Percentiles rank a stretch among this genome's conserved stretches.
phyloP scores from a whole-genome alignment of 1,139 yeast genomes.

The Scheffersomyces quercinus region DNA sequence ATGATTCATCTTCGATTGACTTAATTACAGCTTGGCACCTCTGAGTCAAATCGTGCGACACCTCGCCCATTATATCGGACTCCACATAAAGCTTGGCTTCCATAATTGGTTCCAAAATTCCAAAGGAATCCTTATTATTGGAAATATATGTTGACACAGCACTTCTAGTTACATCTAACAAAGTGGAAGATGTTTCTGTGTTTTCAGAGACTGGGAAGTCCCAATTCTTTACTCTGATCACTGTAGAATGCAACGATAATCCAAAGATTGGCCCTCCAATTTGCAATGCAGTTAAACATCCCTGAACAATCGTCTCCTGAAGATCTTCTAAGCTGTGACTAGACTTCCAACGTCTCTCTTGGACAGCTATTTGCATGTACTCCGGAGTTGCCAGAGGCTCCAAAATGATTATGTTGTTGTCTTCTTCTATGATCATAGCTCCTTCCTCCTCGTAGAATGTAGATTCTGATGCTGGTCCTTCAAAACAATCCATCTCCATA shows the following conservation, averaged over 20 bases:
- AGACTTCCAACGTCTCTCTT: slow-evolving; percentile 53
- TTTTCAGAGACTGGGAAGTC: slow-evolving; percentile 56
- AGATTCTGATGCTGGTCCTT: slow-evolving; percentile 41
- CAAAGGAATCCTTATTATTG: slow-evolving; percentile 30
- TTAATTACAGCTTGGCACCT: slow-evolving; percentile 70
- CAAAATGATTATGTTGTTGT: slow-evolving; percentile 38
- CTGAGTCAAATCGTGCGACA: slow-evolving; percentile 73
- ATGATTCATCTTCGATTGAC: slow-evolving; percentile 59
- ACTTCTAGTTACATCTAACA: slow-evolving; percentile 34
- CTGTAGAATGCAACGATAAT: slow-evolving; percentile 64
- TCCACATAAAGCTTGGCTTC: slow-evolving; percentile 65
- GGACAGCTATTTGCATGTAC: slow-evolving; percentile 25
- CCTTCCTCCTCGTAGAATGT: slow-evolving; percentile 41
- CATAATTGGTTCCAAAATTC: slow-evolving; percentile 87
- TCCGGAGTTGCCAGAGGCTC: slow-evolving; percentile 30
- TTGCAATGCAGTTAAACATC: slow-evolving; percentile 71
- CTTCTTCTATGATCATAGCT: slow-evolving; percentile 33
- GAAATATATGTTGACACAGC: slow-evolving; percentile 39
- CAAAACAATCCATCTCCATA: slow-evolving; percentile 54
- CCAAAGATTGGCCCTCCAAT: slow-evolving; percentile 72
- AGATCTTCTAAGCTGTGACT: slow-evolving; percentile 49
- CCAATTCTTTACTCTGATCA: slow-evolving; percentile 53
- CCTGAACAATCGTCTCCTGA: slow-evolving; percentile 55
- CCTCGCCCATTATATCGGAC: slow-evolving; percentile 77
- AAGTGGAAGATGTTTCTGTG: slow-evolving; percentile 22